phyloP scores from a whole-genome alignment of 1,284 basidiomycete genomes.

The Cutaneotrichosporon daszewskae region DNA sequence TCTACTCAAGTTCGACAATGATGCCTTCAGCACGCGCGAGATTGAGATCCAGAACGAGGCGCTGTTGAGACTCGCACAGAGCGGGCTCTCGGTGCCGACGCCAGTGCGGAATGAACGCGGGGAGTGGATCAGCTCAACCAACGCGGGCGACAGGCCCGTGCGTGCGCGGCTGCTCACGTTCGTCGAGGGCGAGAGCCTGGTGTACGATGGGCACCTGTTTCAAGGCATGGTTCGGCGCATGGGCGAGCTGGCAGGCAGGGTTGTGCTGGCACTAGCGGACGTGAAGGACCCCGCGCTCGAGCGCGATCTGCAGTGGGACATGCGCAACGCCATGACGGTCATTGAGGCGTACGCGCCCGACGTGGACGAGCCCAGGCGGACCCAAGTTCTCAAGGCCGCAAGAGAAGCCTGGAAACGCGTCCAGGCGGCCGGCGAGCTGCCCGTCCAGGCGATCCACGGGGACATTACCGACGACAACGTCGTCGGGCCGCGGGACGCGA shows the following conservation, averaged over 20 bases:
- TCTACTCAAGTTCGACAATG: constrained; percentile 16
- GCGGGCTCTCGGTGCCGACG: constrained; percentile 1
- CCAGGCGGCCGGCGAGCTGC: not conserved
- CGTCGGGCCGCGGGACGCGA: constrained; percentile 7
- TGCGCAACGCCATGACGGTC: constrained; percentile 10
- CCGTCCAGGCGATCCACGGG: constrained; percentile 11
- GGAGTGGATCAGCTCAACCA: not conserved
- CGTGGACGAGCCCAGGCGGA: not conserved
- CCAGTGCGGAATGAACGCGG: not conserved
- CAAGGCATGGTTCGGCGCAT: not conserved
- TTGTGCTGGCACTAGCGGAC: not conserved
- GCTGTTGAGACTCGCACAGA: not conserved
- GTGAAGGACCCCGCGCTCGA: constrained; percentile 1
- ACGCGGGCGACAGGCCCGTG: not conserved
- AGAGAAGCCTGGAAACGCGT: constrained; percentile 2
- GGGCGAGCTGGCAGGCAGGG: constrained; percentile 5
- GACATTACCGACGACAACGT: constrained; percentile 18
- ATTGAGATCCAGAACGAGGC: constrained; percentile 11
- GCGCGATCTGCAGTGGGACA: constrained; percentile 14
- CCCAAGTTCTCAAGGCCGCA: not conserved
- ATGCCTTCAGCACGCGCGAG: constrained; percentile 3
- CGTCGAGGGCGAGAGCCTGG: constrained; percentile 7
- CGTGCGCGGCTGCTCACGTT: constrained; percentile 10
- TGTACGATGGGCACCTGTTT: constrained; percentile 7
- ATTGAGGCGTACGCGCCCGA: constrained; percentile 3